Evolutionary conservation across 2,329 filamentous ascomycete species (phyloP).

Genomic region (Colletotrichum cordylinicola): DNA sequence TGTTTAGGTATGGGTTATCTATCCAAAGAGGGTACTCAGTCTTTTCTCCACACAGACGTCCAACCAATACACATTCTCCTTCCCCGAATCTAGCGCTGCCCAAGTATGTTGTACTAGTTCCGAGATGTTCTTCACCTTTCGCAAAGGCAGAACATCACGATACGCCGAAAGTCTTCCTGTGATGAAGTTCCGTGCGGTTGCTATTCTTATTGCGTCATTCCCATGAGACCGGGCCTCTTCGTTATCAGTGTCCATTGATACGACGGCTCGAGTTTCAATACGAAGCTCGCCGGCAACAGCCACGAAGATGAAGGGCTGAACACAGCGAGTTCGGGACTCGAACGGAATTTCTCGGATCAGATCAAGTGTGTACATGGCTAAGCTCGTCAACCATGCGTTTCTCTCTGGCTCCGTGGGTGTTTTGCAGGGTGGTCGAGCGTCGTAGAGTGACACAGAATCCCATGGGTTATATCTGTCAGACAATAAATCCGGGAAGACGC

Average conservation of each 20-base stretch:
- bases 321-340: neutral
- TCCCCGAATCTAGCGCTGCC: neutral
- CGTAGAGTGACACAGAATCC: neutral
- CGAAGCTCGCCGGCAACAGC: neutral
- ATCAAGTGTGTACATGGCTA: neutral
- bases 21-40: neutral
- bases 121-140: neutral
- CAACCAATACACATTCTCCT: neutral
- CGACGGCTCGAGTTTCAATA: neutral
- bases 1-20: rapidly evolving
- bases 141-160: neutral
- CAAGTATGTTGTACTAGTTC: neutral
- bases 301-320: neutral
- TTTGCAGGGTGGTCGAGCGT: neutral
- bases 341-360: neutral
- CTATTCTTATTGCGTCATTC: neutral
- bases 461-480: neutral
- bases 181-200: neutral
- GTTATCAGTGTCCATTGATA: neutral
- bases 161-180: neutral
- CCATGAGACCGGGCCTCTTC: neutral
- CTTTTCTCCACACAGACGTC: neutral
- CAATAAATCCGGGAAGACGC: neutral
- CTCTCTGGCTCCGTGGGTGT: neutral
- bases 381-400: neutral